Evolutionary conservation across 352 stramenopile genomes (phyloP), one percentile per base, ranked within the genome.

Genomic region (Blastocystis hominis): DNA sequence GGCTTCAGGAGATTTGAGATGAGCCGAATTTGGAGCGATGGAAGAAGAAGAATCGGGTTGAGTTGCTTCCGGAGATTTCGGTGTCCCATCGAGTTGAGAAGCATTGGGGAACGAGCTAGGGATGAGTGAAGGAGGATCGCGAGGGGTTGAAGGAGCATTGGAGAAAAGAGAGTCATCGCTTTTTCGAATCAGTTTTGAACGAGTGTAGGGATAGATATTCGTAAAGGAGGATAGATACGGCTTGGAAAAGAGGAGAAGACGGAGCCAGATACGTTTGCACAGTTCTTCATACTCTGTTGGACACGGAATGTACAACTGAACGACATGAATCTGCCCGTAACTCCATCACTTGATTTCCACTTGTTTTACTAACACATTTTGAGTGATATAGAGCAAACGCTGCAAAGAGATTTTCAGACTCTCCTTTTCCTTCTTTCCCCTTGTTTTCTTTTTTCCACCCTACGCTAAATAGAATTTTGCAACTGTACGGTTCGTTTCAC

Each of bases 141-240:
- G 9, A 17, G 20, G 20, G 20, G 59, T 38, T 38, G 20, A 24
- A 40, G 20, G 59, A n/a, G 20, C 1, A 38, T 38, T 24, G 20
- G 20, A 38, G 34, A 34, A n/a, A 38, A 10, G 30, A n/a, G 59
- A 10, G 20, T 68, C 20, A 68, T 68, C 10, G 10, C 10, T 10
- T 10, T 68, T 10, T 34, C 15, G 66, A 77, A 30, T 36, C 40
- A 34, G 9, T 17, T 59, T 77, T 3, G 36, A 38, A 20, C 44
- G n/a, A 7, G 70, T 80, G 30, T 80, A 80, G n/a, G 70, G 70
- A 54, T 80, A 80, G 44, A 80, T 80, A 47, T 80, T 40, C 3
- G 70, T 80, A n/a, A 80, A 80, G 13, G 70, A 38, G 36, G 70
- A 80, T 24, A 80, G 24, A 63, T 80, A 80, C 36, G 70, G 70